Conservation (phyloP, 1,139 yeast genomes). For the Suhomyces atakaporum region DNA sequence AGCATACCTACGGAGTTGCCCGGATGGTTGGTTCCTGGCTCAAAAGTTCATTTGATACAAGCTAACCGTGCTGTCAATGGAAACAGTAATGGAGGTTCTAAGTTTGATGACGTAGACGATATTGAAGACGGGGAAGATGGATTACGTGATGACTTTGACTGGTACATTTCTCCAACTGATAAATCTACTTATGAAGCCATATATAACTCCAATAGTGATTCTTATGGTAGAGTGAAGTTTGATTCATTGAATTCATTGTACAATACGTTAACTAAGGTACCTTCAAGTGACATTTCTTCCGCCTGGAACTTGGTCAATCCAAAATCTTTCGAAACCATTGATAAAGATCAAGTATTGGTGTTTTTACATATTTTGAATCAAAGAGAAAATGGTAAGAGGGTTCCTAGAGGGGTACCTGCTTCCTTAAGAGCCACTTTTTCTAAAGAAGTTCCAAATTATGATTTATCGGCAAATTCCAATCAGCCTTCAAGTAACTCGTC, state of each 20-base stretch:
- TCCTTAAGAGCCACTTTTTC: constrained; percentile 88
- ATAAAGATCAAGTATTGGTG: constrained; percentile 88
- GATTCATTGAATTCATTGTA: constrained; percentile 72
- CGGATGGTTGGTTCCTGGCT: constrained; percentile 87
- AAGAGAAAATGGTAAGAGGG: constrained; percentile 81
- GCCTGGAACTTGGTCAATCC: constrained; percentile 98
- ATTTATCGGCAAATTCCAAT: constrained; percentile 36
- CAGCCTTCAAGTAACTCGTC: constrained; percentile 10
- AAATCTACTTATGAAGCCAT: constrained; percentile 76
- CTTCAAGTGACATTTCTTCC: constrained; percentile 81
- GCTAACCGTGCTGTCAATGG: constrained; percentile 66
- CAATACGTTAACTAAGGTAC: constrained; percentile 67
- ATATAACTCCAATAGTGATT: constrained; percentile 73
- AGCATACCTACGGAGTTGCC: constrained; percentile 75
- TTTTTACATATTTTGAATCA: constrained; percentile 90
- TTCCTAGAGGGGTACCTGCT: constrained; percentile 95
- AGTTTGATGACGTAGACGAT: constrained; percentile 20
- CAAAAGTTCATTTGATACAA: constrained; percentile 79
- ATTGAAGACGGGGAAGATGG: constrained; percentile 57
- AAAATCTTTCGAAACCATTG: constrained; percentile 80
- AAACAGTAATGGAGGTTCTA: constrained; percentile 20
- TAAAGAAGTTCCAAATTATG: constrained; percentile 80
- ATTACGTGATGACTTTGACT: constrained; percentile 75
- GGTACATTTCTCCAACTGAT: constrained; percentile 95
- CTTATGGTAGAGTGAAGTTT: constrained; percentile 79